Percentiles rank a stretch among this genome's conserved stretches.
Conservation (phyloP, 176 grass and related monocot species). For the Thalia dealbata region DNA sequence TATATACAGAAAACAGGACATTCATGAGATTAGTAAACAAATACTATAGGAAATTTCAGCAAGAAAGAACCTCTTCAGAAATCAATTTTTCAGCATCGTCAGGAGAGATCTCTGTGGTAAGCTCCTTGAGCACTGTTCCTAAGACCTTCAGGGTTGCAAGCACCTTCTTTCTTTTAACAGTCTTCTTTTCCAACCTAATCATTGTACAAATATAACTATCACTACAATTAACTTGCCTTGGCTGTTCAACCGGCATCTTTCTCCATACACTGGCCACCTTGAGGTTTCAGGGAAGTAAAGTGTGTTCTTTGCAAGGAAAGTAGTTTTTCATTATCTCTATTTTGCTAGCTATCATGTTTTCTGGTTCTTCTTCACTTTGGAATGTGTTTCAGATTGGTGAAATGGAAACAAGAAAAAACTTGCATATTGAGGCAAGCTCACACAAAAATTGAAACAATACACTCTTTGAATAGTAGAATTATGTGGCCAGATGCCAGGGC, state of each 20-base stretch:
- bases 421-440: too few species aligned
- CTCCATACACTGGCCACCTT: too few species aligned
- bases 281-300: too few species aligned
- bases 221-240: not conserved
- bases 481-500: too few species aligned
- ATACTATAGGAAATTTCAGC: not conserved
- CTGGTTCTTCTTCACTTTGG: too few species aligned
- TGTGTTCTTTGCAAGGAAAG: too few species aligned
- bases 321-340: too few species aligned
- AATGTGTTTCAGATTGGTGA: too few species aligned
- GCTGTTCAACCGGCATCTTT: too few species aligned
- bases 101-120: conserved; percentile 70
- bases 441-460: not conserved
- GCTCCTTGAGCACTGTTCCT: conserved; percentile 72
- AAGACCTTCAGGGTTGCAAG: conserved; percentile 80
- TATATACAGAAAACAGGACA: not conserved
- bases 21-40: not conserved
- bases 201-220: not conserved
- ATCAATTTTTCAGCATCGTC: conserved; percentile 74
- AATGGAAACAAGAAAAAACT: too few species aligned
- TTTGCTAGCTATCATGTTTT: too few species aligned
- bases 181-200: conserved; percentile 79
- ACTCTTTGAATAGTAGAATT: too few species aligned
- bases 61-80: conserved; percentile 67
- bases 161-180: conserved; percentile 72